A percentile compares a stretch with the other conserved stretches of the same genome.
phyloP scores from a whole-genome alignment of 225 moss, liverwort and hornwort species.

The Takakia lepidozioides region DNA sequence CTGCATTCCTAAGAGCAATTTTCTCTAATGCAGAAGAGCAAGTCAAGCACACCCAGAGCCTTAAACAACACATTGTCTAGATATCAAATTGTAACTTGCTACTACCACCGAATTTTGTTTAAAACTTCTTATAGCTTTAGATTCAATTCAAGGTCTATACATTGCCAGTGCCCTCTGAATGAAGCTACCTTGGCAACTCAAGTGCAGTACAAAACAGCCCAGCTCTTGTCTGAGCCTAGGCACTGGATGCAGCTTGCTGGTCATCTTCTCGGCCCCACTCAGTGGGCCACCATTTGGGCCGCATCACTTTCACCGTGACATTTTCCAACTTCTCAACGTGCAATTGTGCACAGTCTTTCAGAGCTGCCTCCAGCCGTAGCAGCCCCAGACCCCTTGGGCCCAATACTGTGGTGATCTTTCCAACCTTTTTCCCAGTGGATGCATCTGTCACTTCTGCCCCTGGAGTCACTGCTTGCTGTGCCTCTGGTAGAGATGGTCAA shows the following conservation, averaged over 20 bases:
- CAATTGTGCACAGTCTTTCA: slow-evolving; percentile 34
- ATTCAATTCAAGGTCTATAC: too few relatives aligned
- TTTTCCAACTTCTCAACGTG: slow-evolving; percentile 34
- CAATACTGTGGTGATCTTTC: slow-evolving; percentile 76
- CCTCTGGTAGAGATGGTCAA: slow-evolving; percentile 49
- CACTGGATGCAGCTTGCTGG: slow-evolving; percentile 32
- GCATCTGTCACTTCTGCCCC: slow-evolving; percentile 52
- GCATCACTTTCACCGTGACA: slow-evolving; percentile 40
- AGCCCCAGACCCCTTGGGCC: slow-evolving; percentile 84
- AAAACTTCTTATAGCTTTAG: too few relatives aligned
- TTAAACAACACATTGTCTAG: too few relatives aligned
- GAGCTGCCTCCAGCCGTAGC: slow-evolving; percentile 53
- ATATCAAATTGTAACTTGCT: too few relatives aligned
- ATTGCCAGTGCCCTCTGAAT: too few relatives aligned
- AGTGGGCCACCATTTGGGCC: slow-evolving; percentile 94
- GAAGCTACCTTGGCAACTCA: too few relatives aligned
- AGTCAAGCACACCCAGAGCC: too few relatives aligned
- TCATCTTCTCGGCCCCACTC: slow-evolving; percentile 70
- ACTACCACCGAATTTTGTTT: too few relatives aligned
- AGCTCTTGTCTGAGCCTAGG: slow-evolving; percentile 13
- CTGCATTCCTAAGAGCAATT: too few relatives aligned
- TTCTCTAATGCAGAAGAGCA: too few relatives aligned
- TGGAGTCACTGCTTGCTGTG: slow-evolving; percentile 50
- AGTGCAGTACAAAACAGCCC: too few relatives aligned
- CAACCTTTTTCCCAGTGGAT: slow-evolving; percentile 62